Conservation (phyloP, 345 rosid species). For the Linum tenue region DNA sequence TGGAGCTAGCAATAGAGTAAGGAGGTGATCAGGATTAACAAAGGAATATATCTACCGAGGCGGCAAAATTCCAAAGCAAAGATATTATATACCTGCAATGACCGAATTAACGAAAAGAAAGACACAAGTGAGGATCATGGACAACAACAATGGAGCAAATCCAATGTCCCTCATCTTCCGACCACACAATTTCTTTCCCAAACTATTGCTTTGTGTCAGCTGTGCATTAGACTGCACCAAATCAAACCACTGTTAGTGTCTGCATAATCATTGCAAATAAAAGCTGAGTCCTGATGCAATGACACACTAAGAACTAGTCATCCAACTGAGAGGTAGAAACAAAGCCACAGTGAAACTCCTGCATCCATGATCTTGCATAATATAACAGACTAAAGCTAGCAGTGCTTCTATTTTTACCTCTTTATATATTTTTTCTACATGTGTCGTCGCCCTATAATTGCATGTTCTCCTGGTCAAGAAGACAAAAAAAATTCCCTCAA, state of each 20-base stretch:
- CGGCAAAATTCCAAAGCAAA: conserved; percentile 6
- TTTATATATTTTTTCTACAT: too few relatives aligned
- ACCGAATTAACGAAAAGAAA: conserved; percentile 72
- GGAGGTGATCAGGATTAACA: conserved; percentile 14
- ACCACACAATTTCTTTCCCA: conserved; percentile 39
- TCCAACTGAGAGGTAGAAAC: too few relatives aligned
- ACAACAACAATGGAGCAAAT: conserved; percentile 66
- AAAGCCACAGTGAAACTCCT: not conserved
- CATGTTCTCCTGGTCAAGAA: not conserved
- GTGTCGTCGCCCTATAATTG: too few relatives aligned
- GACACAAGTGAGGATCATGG: conserved; percentile 32
- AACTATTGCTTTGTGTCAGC: conserved; percentile 27
- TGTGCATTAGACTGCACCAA: conserved; percentile 53
- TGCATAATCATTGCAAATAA: not conserved
- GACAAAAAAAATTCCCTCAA: not conserved
- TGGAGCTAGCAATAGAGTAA: conserved; percentile 44
- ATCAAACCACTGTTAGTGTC: conserved; percentile 1
- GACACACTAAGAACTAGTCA: not conserved
- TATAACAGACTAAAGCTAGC: too few relatives aligned
- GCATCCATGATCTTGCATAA: not conserved
- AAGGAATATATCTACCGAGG: not conserved
- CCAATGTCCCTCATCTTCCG: conserved; percentile 48
- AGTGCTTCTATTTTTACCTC: too few relatives aligned
- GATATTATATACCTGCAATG: conserved; percentile 40
- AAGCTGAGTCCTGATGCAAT: not conserved